A percentile compares a stretch with the other conserved stretches of the same genome.
Evolutionary conservation across 2,329 filamentous ascomycete species (phyloP).

Genomic region (Mycosphaerella sp.): DNA sequence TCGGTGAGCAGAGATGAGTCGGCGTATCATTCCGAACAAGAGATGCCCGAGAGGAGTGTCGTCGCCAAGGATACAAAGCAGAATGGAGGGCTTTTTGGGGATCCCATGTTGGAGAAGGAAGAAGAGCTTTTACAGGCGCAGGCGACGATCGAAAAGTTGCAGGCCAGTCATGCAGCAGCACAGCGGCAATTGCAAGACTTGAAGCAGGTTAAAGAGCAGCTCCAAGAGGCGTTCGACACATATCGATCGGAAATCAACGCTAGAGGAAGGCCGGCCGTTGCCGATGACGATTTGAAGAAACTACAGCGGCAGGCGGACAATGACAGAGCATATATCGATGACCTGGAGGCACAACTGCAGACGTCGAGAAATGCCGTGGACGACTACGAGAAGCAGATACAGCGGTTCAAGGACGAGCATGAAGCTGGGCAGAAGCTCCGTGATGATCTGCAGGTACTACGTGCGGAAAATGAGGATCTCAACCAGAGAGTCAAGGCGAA

Average conservation of each 20-base stretch:
- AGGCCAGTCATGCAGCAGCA: slow-evolving; percentile 37
- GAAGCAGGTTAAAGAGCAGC: slow-evolving; percentile 38
- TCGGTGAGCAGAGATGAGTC: slow-evolving; percentile 29
- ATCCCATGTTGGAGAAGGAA: slow-evolving; percentile 46
- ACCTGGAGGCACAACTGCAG: slow-evolving; percentile 44
- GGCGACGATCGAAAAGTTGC: slow-evolving; percentile 41
- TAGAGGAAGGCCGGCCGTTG: slow-evolving; percentile 34
- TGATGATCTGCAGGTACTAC: slow-evolving; percentile 46
- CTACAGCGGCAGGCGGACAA: slow-evolving; percentile 40
- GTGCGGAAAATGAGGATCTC: slow-evolving; percentile 46
- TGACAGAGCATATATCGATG: slow-evolving; percentile 46
- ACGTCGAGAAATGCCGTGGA: slow-evolving; percentile 41
- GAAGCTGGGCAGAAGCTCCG: slow-evolving; percentile 46
- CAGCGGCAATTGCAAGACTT: slow-evolving; percentile 40
- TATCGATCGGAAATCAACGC: slow-evolving; percentile 42
- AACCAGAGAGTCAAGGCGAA: slow-evolving; percentile 46
- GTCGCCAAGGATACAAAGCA: slow-evolving; percentile 16
- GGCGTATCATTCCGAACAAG: slow-evolving; percentile 29
- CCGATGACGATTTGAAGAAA: slow-evolving; percentile 41
- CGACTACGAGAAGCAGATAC: slow-evolving; percentile 43
- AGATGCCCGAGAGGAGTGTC: slow-evolving; percentile 18
- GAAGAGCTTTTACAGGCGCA: slow-evolving; percentile 46
- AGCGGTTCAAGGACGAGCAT: slow-evolving; percentile 38
- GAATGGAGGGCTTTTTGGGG: slow-evolving; percentile 31
- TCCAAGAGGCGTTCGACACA: slow-evolving; percentile 46